Conservation (phyloP, 2,329 filamentous ascomycete genomes). For the Sphaerulina vaccinii region DNA sequence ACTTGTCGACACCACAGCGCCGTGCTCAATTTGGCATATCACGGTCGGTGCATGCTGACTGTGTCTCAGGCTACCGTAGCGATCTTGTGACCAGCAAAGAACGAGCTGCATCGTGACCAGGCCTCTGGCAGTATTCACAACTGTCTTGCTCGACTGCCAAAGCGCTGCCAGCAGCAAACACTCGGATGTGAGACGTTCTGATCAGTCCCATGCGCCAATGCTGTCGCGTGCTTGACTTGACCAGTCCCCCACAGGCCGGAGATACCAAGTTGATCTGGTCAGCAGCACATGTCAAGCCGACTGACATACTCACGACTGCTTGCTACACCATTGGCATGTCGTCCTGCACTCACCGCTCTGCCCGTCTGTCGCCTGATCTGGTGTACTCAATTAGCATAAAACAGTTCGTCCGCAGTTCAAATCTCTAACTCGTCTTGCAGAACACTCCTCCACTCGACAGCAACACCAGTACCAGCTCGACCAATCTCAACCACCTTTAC, state of each 20-base stretch:
- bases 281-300: neutral
- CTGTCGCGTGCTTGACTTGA: neutral
- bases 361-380: slow-evolving; percentile 1
- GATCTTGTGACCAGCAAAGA: neutral
- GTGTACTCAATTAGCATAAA: slow-evolving; percentile 1
- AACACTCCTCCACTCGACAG: slow-evolving; percentile 2
- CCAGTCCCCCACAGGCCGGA: neutral
- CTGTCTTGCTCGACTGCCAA: neutral
- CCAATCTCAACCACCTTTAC: too few relatives aligned
- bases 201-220: neutral
- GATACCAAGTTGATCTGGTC: neutral
- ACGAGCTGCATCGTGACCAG: neutral
- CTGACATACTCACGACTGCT: slow-evolving; percentile 13
- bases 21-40: neutral
- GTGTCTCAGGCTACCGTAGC: neutral
- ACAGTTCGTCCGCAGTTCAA: neutral
- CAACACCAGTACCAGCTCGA: slow-evolving; percentile 2
- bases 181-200: neutral
- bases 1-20: too few relatives aligned
- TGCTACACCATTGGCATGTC: slow-evolving; percentile 10
- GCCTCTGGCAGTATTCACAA: neutral
- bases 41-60: neutral
- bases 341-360: neutral
- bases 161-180: neutral
- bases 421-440: neutral